phyloP scores from a whole-genome alignment of 2,329 filamentous ascomycete genomes.

The Dothidotthia symphoricarpi region DNA sequence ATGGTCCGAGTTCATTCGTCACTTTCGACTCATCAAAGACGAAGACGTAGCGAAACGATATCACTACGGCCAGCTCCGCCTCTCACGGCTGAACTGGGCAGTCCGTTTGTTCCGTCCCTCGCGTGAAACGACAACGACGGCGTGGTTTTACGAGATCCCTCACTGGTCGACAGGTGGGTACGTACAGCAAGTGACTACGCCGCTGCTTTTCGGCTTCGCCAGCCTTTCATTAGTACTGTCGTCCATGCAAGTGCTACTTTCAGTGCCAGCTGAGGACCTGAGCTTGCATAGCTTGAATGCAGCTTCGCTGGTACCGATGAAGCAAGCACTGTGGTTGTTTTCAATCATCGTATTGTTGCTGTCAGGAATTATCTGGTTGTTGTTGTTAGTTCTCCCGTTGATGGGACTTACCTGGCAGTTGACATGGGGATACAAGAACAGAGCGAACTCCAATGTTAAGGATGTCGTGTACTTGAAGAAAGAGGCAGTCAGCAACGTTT shows the following conservation, averaged over 20 bases:
- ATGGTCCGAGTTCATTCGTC: slow-evolving; percentile 6
- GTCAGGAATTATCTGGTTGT: slow-evolving; percentile 5
- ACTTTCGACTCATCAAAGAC: slow-evolving; percentile 4
- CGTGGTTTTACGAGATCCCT: slow-evolving; percentile 5
- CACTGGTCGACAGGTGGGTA: slow-evolving; percentile 2
- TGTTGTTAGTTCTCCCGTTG: slow-evolving; percentile 4
- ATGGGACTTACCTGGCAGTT: slow-evolving; percentile 7
- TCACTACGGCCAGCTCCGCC: slow-evolving; percentile 13
- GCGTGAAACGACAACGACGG: slow-evolving; percentile 1
- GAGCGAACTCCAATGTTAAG: too few species aligned
- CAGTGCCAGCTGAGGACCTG: slow-evolving; percentile 5
- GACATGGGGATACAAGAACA: too few species aligned
- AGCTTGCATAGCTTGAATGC: slow-evolving; percentile 1
- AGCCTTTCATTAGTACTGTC: slow-evolving; percentile 8
- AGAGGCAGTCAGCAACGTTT: too few species aligned
- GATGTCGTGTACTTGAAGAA: too few species aligned
- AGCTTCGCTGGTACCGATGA: slow-evolving; percentile 5
- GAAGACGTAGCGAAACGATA: slow-evolving; percentile 9
- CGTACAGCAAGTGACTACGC: slow-evolving; percentile 3
- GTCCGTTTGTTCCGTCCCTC: slow-evolving; percentile 7
- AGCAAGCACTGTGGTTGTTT: slow-evolving; percentile 8
- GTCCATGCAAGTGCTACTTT: slow-evolving; percentile 9
- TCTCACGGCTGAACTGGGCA: slow-evolving; percentile 11
- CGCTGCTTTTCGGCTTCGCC: slow-evolving; percentile 8
- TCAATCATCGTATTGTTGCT: slow-evolving; percentile 8